A percentile compares a stretch with the other conserved stretches of the same genome.
Conservation (phyloP, 805 yeast genomes). For the Nakazawaea sp. region DNA sequence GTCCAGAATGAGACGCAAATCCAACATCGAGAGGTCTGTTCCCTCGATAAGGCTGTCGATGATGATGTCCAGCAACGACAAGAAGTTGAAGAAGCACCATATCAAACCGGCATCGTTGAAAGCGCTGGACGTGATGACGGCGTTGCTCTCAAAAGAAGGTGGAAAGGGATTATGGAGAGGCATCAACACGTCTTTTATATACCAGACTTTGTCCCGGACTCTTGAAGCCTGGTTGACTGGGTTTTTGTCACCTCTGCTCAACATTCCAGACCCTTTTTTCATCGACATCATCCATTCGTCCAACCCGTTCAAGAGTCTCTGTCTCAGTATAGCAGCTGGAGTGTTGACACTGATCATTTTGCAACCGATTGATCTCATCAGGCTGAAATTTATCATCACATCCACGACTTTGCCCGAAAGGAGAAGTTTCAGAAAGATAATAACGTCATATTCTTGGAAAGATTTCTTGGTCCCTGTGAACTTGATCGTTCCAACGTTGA, state of each 20-base stretch:
- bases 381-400: constrained; percentile 71
- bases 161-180: constrained; percentile 69
- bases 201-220: constrained; percentile 67
- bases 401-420: constrained; percentile 40
- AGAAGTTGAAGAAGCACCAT: constrained; percentile 16
- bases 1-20: constrained; percentile 16
- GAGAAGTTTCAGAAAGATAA: constrained; percentile 67
- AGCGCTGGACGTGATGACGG: constrained; percentile 58
- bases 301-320: constrained; percentile 62
- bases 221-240: constrained; percentile 92
- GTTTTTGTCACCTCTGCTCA: constrained; percentile 69
- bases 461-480: constrained; percentile 46
- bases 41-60: constrained; percentile 10
- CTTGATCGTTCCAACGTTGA: constrained; percentile 59
- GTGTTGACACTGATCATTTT: constrained; percentile 65
- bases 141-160: constrained; percentile 63
- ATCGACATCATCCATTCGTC: constrained; percentile 77
- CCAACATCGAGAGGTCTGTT: constrained; percentile 22
- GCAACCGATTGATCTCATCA: constrained; percentile 76
- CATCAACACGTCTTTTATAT: constrained; percentile 71
- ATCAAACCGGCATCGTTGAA: constrained; percentile 55
- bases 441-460: constrained; percentile 40
- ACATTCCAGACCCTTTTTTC: constrained; percentile 84
- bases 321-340: constrained; percentile 64
- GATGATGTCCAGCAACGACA: neutral